A percentile compares a stretch with the other conserved stretches of the same genome.
These are phyloP conservation scores for Verticillium klebahnii DNA, from an alignment of 2,329 filamentous ascomycete genomes.

Conservation along the genomic window DNA sequence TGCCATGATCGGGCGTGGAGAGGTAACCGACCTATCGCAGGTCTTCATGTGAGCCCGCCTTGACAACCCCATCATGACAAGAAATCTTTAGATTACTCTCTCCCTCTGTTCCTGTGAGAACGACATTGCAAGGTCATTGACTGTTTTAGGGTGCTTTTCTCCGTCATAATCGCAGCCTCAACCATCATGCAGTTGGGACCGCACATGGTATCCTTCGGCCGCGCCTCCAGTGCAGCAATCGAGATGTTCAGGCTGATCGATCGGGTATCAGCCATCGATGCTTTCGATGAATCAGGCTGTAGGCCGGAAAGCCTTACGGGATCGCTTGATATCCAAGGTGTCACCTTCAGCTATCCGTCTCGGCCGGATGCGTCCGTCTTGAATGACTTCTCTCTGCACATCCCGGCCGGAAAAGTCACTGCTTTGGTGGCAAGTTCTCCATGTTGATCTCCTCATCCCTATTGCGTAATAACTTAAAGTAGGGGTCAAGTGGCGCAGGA, in stretches of 20 bases:
- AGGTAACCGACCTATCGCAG: conserved; percentile 6
- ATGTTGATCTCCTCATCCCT: not conserved
- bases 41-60: conserved; percentile 9
- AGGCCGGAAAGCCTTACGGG: conserved; percentile 9
- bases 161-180: conserved; percentile 16
- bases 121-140: not conserved
- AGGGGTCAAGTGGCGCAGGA: conserved; percentile 61
- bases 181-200: conserved; percentile 14
- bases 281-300: conserved; percentile 13
- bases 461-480: not conserved
- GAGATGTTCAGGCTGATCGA: conserved; percentile 21
- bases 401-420: conserved; percentile 62
- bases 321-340: conserved; percentile 51
- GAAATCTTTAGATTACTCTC: conserved; percentile 18
- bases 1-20: conserved; percentile 26
- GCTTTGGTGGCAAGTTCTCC: conserved; percentile 47
- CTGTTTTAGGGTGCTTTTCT: conserved; percentile 16
- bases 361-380: conserved; percentile 61
- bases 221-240: conserved; percentile 15
- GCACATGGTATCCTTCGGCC: conserved; percentile 15
- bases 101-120: not conserved
- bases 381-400: conserved; percentile 51
- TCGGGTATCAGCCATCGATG: conserved; percentile 17
- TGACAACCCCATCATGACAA: not conserved
- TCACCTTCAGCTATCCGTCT: conserved; percentile 66